These are phyloP conservation scores for Lolium perenne DNA, from an alignment of 176 grass and related monocot species.

Conservation along the genomic window DNA sequence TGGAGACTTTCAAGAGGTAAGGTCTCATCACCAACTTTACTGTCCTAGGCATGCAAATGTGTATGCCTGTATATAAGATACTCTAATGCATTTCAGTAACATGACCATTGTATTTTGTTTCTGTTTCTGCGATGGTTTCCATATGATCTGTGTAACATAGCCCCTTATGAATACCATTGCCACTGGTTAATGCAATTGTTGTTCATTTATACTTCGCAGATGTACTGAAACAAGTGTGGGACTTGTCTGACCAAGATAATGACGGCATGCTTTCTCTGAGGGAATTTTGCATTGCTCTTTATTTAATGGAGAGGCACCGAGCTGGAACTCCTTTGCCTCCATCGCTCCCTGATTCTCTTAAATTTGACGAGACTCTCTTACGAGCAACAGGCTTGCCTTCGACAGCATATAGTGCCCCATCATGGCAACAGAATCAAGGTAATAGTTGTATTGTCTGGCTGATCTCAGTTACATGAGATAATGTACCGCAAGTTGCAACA, in stretches of 20 bases:
- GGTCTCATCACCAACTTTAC: conserved; percentile 34
- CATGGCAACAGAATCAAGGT: conserved; percentile 85
- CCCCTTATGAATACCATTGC: conserved; percentile 24
- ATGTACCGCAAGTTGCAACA: neutral
- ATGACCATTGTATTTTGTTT: conserved; percentile 18
- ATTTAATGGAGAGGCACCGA: conserved; percentile 94
- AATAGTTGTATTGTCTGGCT: conserved; percentile 30
- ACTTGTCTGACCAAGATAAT: conserved; percentile 99
- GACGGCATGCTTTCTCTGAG: conserved; percentile 99
- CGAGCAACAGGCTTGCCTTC: conserved; percentile 85
- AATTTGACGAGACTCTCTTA: conserved; percentile 80
- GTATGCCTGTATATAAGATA: conserved; percentile 28
- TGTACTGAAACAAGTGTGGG: conserved; percentile 97
- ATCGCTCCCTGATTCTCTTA: conserved; percentile 75
- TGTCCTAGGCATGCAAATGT: conserved; percentile 33
- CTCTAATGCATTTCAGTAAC: conserved; percentile 22
- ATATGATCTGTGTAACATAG: neutral
- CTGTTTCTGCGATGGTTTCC: conserved; percentile 23
- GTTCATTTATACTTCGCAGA: conserved; percentile 57
- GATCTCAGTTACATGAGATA: conserved; percentile 30
- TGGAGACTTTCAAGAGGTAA: conserved; percentile 99
- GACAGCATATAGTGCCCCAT: conserved; percentile 66
- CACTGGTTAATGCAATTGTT: conserved; percentile 38
- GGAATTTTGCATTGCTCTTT: conserved; percentile 97
- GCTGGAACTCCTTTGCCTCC: conserved; percentile 80